Base-by-base conservation (phyloP, 345 rosid species). In the Combretum micranthum region DNA sequence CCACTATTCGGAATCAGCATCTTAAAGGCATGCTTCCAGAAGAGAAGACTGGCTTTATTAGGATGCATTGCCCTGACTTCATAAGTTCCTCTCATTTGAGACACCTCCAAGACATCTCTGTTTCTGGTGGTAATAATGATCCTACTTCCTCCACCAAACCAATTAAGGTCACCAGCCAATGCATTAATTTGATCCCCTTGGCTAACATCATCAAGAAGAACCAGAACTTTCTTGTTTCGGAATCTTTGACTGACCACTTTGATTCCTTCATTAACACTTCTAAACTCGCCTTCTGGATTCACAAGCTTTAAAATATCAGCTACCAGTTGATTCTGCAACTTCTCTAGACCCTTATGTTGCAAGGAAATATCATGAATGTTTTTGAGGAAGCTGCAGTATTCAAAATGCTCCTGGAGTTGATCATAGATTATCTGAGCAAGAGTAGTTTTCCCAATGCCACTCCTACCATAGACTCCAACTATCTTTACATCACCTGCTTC, bases 401-500 rank as follows among this genome's bases (percentile, higher is more conserved):
- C 49, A 47, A 63, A 63, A 17, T 15, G 44, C 47, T 48, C 25
- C 19, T 12, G 49, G 53, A 48, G 25, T 32, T 39, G 15, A 12
- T 63, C 17, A 22, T 47, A 63, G 20, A 63, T 42, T 48, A 15
- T 20, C 42, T 49, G 42, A n/a, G 55, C 60, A 63, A 63, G 50
- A 13, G 58, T 61, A 17, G 65, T 44, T 48, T 61, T 52, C 22
- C 65, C 52, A 2, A 14, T 61, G 39, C 67, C 67, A 5, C 50
- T 44, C 55, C 32, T 48, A 13, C 67, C 32, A 10, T 63, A 52
- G 55, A 63, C 42, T 55, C 56, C 56, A n/a, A 63, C 57, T 18
- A 37, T 39, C 20, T 47, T 0, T 14, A 50, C 67, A 55, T 63
- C 50, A 18, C 15, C 3, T 12, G 54, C 32, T 39, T 46, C 47